Evolutionary conservation across 805 yeast genomes (phyloP).

Genomic region (Starmerella roubikii): DNA sequence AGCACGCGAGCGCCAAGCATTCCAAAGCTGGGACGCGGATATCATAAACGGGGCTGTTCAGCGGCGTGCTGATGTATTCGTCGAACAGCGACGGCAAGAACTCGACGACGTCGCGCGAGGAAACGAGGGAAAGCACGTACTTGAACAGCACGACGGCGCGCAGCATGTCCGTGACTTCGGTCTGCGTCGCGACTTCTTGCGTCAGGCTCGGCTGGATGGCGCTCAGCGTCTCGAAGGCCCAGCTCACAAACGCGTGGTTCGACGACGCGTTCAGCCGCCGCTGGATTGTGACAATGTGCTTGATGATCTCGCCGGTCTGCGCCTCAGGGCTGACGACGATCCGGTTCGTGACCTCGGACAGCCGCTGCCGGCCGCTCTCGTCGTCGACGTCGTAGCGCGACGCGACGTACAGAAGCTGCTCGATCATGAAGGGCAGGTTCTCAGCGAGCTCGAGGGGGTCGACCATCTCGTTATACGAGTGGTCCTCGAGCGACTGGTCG

Average conservation of each 20-base stretch:
- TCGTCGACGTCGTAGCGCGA: constrained; percentile 73
- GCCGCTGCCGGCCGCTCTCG: constrained; percentile 74
- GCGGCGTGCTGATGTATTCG: constrained; percentile 67
- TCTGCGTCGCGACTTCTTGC: neutral
- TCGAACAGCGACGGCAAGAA: constrained; percentile 35
- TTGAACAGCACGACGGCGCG: constrained; percentile 43
- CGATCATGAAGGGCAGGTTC: constrained; percentile 51
- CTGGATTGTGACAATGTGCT: constrained; percentile 47
- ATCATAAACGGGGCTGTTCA: constrained; percentile 41
- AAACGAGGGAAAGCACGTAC: constrained; percentile 52
- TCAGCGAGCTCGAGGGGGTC: constrained; percentile 30
- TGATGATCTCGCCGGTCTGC: constrained; percentile 33
- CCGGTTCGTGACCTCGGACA: constrained; percentile 44
- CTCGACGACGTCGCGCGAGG: constrained; percentile 54
- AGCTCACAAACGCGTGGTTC: constrained; percentile 13
- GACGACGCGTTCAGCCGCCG: constrained; percentile 28
- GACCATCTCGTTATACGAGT: constrained; percentile 40
- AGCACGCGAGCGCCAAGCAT: constrained; percentile 68
- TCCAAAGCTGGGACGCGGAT: constrained; percentile 53
- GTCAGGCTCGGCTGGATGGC: constrained; percentile 5
- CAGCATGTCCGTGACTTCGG: constrained; percentile 16
- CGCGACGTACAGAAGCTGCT: constrained; percentile 56
- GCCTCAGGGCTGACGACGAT: constrained; percentile 35
- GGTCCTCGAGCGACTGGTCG: constrained; percentile 26
- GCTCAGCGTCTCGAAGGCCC: constrained; percentile 15